Conservation (phyloP, 148 eudicot genomes). For the Gaultheria prostrata region DNA sequence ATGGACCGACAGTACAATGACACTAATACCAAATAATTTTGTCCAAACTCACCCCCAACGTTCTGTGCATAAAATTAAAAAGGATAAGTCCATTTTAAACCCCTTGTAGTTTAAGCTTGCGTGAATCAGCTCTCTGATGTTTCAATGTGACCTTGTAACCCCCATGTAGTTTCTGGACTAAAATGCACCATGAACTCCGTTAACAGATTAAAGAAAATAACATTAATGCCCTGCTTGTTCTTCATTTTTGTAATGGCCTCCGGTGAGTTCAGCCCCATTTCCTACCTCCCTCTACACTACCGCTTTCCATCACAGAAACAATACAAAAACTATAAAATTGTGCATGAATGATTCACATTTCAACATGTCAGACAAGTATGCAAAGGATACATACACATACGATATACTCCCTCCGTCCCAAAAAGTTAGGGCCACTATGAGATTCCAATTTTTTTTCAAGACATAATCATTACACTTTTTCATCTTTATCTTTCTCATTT, state of each 20-base stretch:
- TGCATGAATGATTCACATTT: not conserved
- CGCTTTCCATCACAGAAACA: not conserved
- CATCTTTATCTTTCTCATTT: too few species aligned
- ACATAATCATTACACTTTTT: too few species aligned
- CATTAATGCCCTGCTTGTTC: not conserved
- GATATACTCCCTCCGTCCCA: too few species aligned
- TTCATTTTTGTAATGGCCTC: not conserved
- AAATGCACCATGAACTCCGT: not conserved
- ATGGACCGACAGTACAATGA: not conserved
- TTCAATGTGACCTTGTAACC: not conserved
- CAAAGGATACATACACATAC: not conserved
- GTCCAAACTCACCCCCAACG: not conserved
- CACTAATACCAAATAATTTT: not conserved
- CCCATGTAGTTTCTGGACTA: not conserved
- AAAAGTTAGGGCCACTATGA: too few species aligned
- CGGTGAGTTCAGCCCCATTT: not conserved
- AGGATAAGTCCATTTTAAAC: not conserved
- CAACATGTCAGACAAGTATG: not conserved
- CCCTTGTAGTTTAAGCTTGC: not conserved
- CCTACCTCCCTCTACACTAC: not conserved
- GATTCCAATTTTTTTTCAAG: too few species aligned
- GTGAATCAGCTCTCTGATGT: not conserved
- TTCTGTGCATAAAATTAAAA: not conserved
- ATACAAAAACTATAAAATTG: too few species aligned
- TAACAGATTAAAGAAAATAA: not conserved